Base-by-base conservation (phyloP, 441 rosid genomes). In the Rhodomyrtus psidioides region DNA sequence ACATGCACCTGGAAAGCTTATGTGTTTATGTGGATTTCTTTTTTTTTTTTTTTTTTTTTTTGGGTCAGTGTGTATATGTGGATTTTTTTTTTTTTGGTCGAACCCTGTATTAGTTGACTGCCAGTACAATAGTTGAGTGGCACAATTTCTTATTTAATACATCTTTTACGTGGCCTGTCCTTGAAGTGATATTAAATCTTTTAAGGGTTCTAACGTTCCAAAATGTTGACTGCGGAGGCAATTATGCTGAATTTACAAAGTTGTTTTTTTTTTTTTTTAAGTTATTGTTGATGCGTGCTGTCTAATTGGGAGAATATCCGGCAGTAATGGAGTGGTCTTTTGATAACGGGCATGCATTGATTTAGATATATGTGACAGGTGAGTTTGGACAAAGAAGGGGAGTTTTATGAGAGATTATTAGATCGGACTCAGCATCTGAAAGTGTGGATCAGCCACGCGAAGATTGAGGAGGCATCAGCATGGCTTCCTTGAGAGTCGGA, bases 401-500 rank as follows among this genome's bases (percentile, higher is more conserved):
- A 91, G 83, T 88, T 96, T 16, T 97, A 96, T 62, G 95, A 93
- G 90, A 93, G 97, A 79, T 93, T 96, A 30, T 88, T 96, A 85
- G 97, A 94, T 84, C 94, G 98, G 19, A 97, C 98, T 15, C 94
- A 96, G 90, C 98, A 97, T 85, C 86, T 95, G 89, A 97, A 97
- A 91, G 99, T 95, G 21, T 97, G 99, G 99, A 91, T 95, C 27
- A 97, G 98, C 88, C 94, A 89, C 92, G 98, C 98, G 0, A 95
- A 95, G 88, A 95, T 96, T 85, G 98, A 97, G 91, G 95, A 42
- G 6, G 6, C 94, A 24, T 89, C 97, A 87, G 89, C 56, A 84
- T 88, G 51, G 95, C 44, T 42, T 42, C 44, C 44, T 6, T 3
- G n/a, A n/a, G 13, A 49, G 13, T 49, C 51, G 13, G 51, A 10